Conservation (phyloP, 768 basidiomycete species). For the Xanthoconium stramineum region DNA sequence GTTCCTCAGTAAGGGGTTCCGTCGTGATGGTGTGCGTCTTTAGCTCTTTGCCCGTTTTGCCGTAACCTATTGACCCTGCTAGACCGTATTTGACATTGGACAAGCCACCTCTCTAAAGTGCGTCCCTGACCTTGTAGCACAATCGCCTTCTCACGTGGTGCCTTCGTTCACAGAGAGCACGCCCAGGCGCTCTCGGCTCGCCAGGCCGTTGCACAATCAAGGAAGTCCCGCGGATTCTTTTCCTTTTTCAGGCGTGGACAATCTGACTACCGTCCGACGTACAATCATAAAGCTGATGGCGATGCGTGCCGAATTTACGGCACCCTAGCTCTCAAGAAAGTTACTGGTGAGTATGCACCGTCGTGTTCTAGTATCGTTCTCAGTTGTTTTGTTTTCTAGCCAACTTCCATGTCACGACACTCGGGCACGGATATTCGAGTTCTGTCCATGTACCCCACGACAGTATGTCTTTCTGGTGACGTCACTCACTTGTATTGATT, state of each 20-base stretch:
- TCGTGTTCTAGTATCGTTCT: neutral
- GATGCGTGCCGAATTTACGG: constrained; percentile 87
- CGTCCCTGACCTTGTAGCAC: constrained; percentile 9
- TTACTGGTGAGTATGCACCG: constrained; percentile 57
- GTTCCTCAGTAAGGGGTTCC: constrained; percentile 75
- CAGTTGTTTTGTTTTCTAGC: constrained; percentile 37
- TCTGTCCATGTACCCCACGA: constrained; percentile 83
- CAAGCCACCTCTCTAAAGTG: constrained; percentile 74
- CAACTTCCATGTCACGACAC: constrained; percentile 91
- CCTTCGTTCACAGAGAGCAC: constrained; percentile 48
- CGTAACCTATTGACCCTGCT: neutral
- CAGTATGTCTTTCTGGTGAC: constrained; percentile 45
- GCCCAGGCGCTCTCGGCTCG: constrained; percentile 61
- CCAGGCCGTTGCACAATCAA: constrained; percentile 69
- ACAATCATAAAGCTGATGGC: constrained; percentile 63
- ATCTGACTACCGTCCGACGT: constrained; percentile 64
- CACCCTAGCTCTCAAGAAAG: constrained; percentile 78
- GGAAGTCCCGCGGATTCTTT: constrained; percentile 72
- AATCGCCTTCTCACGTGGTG: neutral
- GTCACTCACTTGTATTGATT: neutral
- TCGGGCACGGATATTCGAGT: constrained; percentile 93
- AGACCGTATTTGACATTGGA: constrained; percentile 79
- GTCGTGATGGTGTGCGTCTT: constrained; percentile 73
- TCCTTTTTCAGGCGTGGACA: constrained; percentile 45
- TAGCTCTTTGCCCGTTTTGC: neutral